Conservation (phyloP, 2,329 filamentous ascomycete species). For the Neopestalotiopsis clavispora region DNA sequence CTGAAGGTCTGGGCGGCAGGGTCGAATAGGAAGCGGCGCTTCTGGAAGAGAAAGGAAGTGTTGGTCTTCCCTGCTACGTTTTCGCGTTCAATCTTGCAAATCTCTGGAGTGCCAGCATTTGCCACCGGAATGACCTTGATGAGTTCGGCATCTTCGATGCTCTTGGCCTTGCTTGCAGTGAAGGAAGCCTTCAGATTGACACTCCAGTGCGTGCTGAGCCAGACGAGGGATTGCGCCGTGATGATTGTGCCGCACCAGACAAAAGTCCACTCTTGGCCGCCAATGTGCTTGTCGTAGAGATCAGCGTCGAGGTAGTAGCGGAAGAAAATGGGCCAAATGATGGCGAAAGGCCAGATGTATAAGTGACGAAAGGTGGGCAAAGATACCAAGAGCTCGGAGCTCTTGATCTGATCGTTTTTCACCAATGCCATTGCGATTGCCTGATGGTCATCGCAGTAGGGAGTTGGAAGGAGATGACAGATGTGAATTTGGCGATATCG, state of each 20-base stretch:
- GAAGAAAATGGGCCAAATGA: slow-evolving; percentile 92
- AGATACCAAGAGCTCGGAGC: slow-evolving; percentile 86
- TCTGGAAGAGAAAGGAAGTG: slow-evolving; percentile 94
- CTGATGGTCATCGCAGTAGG: background rate
- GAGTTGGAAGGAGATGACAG: too few relatives aligned
- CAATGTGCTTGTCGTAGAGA: slow-evolving; percentile 88
- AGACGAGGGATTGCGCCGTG: slow-evolving; percentile 84
- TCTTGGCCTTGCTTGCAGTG: slow-evolving; percentile 73
- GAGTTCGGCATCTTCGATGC: slow-evolving; percentile 75
- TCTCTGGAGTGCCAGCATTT: slow-evolving; percentile 89
- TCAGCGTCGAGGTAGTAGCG: slow-evolving; percentile 83
- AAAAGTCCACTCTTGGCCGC: slow-evolving; percentile 97
- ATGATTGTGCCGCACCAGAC: slow-evolving; percentile 90
- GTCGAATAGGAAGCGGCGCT: slow-evolving; percentile 91
- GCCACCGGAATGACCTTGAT: slow-evolving; percentile 92
- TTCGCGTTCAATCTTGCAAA: slow-evolving; percentile 81
- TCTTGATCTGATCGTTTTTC: slow-evolving; percentile 87
- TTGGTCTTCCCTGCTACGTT: slow-evolving; percentile 76
- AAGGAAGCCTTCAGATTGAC: slow-evolving; percentile 84
- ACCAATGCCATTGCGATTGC: slow-evolving; percentile 57
- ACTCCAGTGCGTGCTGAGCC: slow-evolving; percentile 98
- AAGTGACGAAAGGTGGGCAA: slow-evolving; percentile 80
- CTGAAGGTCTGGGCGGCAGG: slow-evolving; percentile 74
- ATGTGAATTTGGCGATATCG: too few relatives aligned
- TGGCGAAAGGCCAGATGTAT: slow-evolving; percentile 91